Percentiles rank a stretch among this genome's conserved stretches.
These are phyloP conservation scores for Daldinia vernicosa DNA, from an alignment of 495 filamentous ascomycete species.

Conservation along the genomic window DNA sequence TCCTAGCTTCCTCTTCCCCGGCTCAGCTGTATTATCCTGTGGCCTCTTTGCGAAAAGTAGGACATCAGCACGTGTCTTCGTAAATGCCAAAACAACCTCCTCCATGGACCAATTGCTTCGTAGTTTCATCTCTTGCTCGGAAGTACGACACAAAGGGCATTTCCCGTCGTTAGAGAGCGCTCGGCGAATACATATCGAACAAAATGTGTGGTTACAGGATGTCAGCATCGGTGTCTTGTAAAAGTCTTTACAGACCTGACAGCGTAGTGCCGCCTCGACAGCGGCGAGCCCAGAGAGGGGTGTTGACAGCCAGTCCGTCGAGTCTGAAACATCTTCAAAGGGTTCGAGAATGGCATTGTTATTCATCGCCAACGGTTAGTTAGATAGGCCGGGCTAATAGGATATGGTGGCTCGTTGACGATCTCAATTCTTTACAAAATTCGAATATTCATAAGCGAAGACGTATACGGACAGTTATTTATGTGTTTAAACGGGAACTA, in stretches of 20 bases:
- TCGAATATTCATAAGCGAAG: background rate
- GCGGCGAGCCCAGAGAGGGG: slow-evolving; percentile 73
- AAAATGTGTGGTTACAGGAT: slow-evolving; percentile 94
- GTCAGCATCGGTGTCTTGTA: slow-evolving; percentile 94
- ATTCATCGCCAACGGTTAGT: slow-evolving; percentile 20
- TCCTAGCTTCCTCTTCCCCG: slow-evolving; percentile 62
- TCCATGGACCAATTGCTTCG: slow-evolving; percentile 83
- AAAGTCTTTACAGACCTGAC: slow-evolving; percentile 98
- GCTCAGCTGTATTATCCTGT: slow-evolving; percentile 16
- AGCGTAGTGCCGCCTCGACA: slow-evolving; percentile 87
- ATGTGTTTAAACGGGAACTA: background rate
- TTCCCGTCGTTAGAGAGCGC: slow-evolving; percentile 81
- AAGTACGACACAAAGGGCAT: slow-evolving; percentile 82
- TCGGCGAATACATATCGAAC: slow-evolving; percentile 91
- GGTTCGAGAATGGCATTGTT: slow-evolving; percentile 19
- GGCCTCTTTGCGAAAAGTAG: slow-evolving; percentile 67
- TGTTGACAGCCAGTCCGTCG: slow-evolving; percentile 93
- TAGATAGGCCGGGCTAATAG: background rate
- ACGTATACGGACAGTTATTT: background rate
- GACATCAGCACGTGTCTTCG: slow-evolving; percentile 66
- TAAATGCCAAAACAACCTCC: slow-evolving; percentile 84
- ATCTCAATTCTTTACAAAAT: background rate
- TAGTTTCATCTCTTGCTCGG: slow-evolving; percentile 83
- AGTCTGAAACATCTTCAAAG: slow-evolving; percentile 75
- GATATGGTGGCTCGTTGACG: background rate